phyloP scores from a whole-genome alignment of 225 moss, liverwort and hornwort genomes.

The Marchantia polymorpha region DNA sequence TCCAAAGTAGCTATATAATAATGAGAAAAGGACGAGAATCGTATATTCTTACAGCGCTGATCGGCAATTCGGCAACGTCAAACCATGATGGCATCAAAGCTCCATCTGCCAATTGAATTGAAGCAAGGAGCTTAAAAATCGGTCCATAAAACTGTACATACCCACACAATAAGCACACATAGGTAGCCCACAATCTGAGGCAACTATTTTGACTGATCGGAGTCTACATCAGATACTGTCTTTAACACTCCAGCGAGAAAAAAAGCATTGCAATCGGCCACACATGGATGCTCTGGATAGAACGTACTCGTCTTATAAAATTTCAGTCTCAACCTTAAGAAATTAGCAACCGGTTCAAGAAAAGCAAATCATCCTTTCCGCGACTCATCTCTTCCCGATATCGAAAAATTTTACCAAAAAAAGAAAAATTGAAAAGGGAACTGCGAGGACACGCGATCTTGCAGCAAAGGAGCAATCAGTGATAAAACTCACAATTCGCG shows the following conservation, averaged over 20 bases:
- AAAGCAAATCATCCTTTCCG: too few species aligned
- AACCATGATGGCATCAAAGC: conserved; percentile 81
- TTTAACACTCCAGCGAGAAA: background rate
- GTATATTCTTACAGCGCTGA: conserved; percentile 49
- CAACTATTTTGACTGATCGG: too few species aligned
- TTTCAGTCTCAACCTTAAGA: too few species aligned
- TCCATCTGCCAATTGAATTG: conserved; percentile 49
- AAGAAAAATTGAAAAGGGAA: background rate
- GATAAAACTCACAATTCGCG: conserved; percentile 52
- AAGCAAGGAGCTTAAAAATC: background rate
- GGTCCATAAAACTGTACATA: background rate
- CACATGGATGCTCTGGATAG: background rate
- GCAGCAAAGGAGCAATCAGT: background rate
- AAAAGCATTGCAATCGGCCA: background rate
- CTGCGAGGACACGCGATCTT: background rate
- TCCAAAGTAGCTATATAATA: background rate
- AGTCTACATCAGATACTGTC: background rate
- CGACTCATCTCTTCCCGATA: background rate
- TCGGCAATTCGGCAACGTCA: conserved; percentile 75
- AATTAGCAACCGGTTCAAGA: too few species aligned
- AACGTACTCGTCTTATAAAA: too few species aligned
- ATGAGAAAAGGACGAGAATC: background rate
- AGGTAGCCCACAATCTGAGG: background rate
- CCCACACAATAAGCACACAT: background rate
- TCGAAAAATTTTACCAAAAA: background rate